Conservation (phyloP, 164 flowering plant genomes). For the Vitis cinerea region DNA sequence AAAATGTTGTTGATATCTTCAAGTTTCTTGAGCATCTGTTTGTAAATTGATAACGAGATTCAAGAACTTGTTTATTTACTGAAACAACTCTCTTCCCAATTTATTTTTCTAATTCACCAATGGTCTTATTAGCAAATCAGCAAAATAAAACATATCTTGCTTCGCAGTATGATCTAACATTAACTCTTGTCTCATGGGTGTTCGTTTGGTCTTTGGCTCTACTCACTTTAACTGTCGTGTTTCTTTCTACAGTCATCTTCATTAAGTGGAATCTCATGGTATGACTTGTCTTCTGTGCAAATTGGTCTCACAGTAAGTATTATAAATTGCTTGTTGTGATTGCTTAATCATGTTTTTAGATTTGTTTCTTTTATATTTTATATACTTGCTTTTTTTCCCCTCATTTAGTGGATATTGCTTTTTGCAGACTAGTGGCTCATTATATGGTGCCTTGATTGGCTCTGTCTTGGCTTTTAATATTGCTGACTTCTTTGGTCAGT, state of each 20-base stretch:
- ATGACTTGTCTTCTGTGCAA: conserved; percentile 75
- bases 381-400: not conserved
- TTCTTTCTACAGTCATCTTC: conserved; percentile 63
- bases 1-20: no score
- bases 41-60: no score
- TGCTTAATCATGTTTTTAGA: not conserved
- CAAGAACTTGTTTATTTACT: no score
- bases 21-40: no score
- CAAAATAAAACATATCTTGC: no score
- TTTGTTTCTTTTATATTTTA: not conserved
- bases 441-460: conserved; percentile 95
- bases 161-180: no score
- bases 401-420: conserved; percentile 1
- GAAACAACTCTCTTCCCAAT: no score
- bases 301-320: conserved; percentile 88
- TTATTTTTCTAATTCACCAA: no score
- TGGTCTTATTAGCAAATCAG: no score
- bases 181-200: no score
- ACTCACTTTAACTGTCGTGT: not conserved
- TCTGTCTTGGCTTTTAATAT: conserved; percentile 74
- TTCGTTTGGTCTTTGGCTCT: no score
- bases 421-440: conserved; percentile 90
- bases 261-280: conserved; percentile 89
- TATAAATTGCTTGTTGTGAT: not conserved
- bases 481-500: conserved; percentile 85